phyloP scores from a whole-genome alignment of 805 yeast genomes.

The Candida fluviatilis region DNA sequence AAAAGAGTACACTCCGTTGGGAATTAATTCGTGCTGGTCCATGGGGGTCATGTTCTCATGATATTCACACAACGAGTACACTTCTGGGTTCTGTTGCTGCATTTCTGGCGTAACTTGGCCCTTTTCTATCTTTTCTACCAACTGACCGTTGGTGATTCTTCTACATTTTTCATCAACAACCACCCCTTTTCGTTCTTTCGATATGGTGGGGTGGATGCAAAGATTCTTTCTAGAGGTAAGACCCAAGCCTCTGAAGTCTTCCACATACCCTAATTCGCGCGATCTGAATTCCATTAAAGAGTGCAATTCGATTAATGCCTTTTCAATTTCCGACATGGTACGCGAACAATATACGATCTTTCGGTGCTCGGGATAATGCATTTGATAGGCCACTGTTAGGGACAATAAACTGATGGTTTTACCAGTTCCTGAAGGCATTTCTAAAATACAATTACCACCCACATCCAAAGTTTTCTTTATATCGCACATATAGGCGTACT shows the following conservation, averaged over 20 bases:
- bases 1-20: constrained; percentile 92
- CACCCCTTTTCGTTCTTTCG: constrained; percentile 83
- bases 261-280: constrained; percentile 76
- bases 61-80: constrained; percentile 60
- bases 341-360: constrained; percentile 97
- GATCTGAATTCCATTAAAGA: constrained; percentile 84
- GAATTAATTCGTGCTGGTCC: constrained; percentile 86
- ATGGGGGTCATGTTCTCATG: constrained; percentile 86
- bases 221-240: constrained; percentile 90
- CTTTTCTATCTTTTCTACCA: constrained; percentile 58
- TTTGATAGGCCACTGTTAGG: constrained; percentile 90
- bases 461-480: constrained; percentile 90
- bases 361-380: constrained; percentile 90
- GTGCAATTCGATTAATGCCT: constrained; percentile 88
- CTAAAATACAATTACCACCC: constrained; percentile 93
- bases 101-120: constrained; percentile 49
- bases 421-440: constrained; percentile 99
- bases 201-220: constrained; percentile 84
- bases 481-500: constrained; percentile 96
- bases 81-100: constrained; percentile 39
- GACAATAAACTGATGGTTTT: constrained; percentile 91
- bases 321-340: constrained; percentile 98
- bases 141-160: constrained; percentile 87
- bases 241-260: constrained; percentile 92
- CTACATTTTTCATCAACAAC: constrained; percentile 96